Conservation (phyloP, 768 basidiomycete genomes). For the Phanerochaete sordida region DNA sequence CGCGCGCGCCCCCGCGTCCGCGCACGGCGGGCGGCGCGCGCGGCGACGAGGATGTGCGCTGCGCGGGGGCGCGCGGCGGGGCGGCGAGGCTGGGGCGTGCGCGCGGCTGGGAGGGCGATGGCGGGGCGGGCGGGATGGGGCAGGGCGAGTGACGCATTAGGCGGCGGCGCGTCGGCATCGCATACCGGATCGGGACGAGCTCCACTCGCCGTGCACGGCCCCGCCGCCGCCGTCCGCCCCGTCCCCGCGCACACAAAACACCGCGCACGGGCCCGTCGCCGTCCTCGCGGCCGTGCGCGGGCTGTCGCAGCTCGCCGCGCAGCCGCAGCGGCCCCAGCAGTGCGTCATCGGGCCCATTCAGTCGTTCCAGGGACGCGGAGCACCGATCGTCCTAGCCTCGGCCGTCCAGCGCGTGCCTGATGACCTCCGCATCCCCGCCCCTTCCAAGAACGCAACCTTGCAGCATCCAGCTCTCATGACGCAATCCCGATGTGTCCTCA, state of each 20-base stretch:
- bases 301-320: not conserved
- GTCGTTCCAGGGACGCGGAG: no score
- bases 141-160: not conserved
- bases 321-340: no score
- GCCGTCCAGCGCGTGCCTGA: no score
- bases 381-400: no score
- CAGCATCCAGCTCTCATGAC: no score
- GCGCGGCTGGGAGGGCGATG: no score
- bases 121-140: no score
- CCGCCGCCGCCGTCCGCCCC: not conserved
- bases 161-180: constrained; percentile 5
- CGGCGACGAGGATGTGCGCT: not conserved
- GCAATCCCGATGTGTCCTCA: no score
- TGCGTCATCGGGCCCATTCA: not conserved
- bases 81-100: no score
- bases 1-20: not conserved
- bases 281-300: no score
- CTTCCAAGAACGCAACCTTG: no score
- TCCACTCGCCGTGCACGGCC: constrained; percentile 1
- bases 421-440: no score
- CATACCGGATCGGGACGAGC: not conserved
- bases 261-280: not conserved
- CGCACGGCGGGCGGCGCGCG: not conserved
- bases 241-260: not conserved
- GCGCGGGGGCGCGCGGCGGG: not conserved